These are phyloP conservation scores for Ogataea neopini DNA, from an alignment of 805 yeast species.

Conservation along the genomic window DNA sequence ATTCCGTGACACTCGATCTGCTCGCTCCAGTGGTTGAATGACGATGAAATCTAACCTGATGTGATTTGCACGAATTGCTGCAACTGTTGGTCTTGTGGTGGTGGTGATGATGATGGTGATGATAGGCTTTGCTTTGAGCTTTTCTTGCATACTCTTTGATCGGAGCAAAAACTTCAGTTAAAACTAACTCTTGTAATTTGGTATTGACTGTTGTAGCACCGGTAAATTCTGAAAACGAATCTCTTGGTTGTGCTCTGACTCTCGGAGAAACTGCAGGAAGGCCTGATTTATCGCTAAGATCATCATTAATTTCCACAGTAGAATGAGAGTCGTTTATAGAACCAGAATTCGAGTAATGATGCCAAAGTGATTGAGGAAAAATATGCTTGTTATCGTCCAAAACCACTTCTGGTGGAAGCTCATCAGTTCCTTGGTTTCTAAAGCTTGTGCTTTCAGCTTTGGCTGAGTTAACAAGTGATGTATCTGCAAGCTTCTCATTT, in stretches of 20 bases:
- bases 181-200: slow-evolving; percentile 67
- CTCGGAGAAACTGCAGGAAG: slow-evolving; percentile 20
- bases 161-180: slow-evolving; percentile 72
- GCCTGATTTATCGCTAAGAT: slow-evolving; percentile 9
- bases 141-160: slow-evolving; percentile 35
- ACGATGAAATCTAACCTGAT: slow-evolving; percentile 24
- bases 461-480: background rate
- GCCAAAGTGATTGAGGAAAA: slow-evolving; percentile 78
- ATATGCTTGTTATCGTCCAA: slow-evolving; percentile 91
- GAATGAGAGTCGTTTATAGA: slow-evolving; percentile 38
- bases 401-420: slow-evolving; percentile 73
- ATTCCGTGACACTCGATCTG: background rate
- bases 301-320: slow-evolving; percentile 5
- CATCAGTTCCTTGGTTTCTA: slow-evolving; percentile 7
- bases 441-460: background rate
- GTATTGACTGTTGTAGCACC: slow-evolving; percentile 72
- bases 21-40: slow-evolving; percentile 31
- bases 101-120: slow-evolving; percentile 16
- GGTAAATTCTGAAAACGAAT: slow-evolving; percentile 23
- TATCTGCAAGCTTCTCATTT: background rate
- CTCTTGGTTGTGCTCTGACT: slow-evolving; percentile 13
- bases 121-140: slow-evolving; percentile 17
- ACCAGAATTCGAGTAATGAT: slow-evolving; percentile 50
- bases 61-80: slow-evolving; percentile 8
- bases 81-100: slow-evolving; percentile 14